Evolutionary conservation across 345 rosid species (phyloP), one percentile per base, ranked within the genome.

Genomic region (Bruguiera gymnorhiza): DNA sequence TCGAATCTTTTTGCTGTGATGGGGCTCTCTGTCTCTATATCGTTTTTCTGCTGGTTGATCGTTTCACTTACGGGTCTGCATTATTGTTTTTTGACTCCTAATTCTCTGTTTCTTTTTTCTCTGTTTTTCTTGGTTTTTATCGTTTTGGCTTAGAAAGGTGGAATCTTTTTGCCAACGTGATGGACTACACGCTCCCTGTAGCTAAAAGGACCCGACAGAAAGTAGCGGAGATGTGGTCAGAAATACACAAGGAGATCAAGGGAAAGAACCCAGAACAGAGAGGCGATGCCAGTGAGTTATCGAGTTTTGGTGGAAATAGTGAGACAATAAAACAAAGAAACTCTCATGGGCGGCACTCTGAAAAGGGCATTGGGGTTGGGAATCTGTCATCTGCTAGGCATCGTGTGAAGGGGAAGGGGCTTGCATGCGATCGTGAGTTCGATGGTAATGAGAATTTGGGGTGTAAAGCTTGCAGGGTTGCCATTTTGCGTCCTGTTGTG

Each of bases 191-290:
- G 6, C 50, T 30, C 11, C 76, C 80, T 8, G 16, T 77, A 16
- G 70, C 73, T 8, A 77, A 60, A 19, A 67, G 80, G 59, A 77
- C 80, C 1, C 63, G 81, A 65, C 54, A 37, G 7, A 62, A 29
- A 54, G 75, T 46, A 30, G 72, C 63, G 3, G 56, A 15, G 1
- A n/a, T 55, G 60, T 53, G 19, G 29, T 36, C 10, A 57, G 26
- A 32, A 43, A 11, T 15, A 7, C 36, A 53, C 55, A 71, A 73
- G 52, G 57, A n/a, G 24, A 16, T 46, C 24, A 65, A 55, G 68
- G 27, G 27, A 37, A 66, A 56, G 37, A 60, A 23, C 0, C n/a
- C 4, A 26, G 51, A 23, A 24, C 30, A 27, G 24, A 56, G 60
- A 5, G 60, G 11, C 29, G 24, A 56, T 24, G 60, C 60, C 29